phyloP scores from a whole-genome alignment of 2,329 filamentous ascomycete species.

The Ceratocystis cubensis region DNA sequence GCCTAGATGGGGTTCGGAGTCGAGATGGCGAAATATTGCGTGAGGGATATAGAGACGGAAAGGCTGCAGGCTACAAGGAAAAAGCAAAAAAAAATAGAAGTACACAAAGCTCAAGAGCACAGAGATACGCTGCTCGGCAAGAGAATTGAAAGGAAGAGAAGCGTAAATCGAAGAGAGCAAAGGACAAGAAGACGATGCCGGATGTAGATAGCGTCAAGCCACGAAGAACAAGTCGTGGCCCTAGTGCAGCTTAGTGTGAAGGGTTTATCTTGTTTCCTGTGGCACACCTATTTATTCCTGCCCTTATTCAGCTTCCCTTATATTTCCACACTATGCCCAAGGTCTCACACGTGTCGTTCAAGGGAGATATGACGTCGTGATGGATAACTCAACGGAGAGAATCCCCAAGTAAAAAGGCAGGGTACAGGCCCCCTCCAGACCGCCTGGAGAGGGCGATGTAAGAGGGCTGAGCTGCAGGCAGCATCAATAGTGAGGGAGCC shows the following conservation, averaged over 20 bases:
- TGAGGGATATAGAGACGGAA: not conserved
- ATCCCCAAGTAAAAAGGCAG: not conserved
- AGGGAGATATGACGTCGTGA: slow-evolving; percentile 5
- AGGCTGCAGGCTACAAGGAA: not conserved
- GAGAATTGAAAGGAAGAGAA: not conserved
- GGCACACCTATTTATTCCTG: not conserved
- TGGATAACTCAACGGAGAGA: not conserved
- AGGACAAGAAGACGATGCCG: not conserved
- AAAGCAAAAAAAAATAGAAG: not conserved
- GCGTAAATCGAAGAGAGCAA: not conserved
- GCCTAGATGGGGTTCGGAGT: not conserved
- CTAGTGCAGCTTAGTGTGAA: not conserved
- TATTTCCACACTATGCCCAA: not conserved
- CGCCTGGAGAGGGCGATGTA: not conserved
- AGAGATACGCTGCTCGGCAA: not conserved
- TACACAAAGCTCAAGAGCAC: not conserved
- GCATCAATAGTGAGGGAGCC: not conserved
- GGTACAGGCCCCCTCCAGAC: not conserved
- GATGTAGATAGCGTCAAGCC: slow-evolving; percentile 4
- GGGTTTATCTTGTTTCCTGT: not conserved
- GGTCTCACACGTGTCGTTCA: slow-evolving; percentile 8
- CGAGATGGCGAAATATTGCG: not conserved
- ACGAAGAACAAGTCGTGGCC: not conserved
- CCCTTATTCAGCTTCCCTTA: not conserved
- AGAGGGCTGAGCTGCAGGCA: slow-evolving; percentile 1